A percentile compares a stretch with the other conserved stretches of the same genome.
Evolutionary conservation across 768 basidiomycete genomes (phyloP).

Genomic region (Megacollybia marginata): DNA sequence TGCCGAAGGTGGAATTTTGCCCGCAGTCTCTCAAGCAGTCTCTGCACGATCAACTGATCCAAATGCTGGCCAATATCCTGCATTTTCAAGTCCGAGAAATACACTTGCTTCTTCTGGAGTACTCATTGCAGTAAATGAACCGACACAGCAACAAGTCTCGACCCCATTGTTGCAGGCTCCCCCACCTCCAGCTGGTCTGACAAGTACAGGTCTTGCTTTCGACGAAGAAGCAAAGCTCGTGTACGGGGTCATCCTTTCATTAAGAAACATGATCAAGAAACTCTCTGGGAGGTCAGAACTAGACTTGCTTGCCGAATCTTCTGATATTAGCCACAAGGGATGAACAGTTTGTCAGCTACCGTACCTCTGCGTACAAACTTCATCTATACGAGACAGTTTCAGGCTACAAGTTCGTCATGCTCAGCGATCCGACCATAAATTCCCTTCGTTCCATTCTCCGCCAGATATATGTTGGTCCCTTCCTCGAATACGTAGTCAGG

Average conservation of each 20-base stretch:
- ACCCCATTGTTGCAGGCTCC: conserved; percentile 30
- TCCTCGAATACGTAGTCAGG: conserved; percentile 88
- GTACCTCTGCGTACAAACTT: conserved; percentile 87
- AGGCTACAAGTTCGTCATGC: conserved; percentile 92
- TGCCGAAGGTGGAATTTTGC: conserved; percentile 63
- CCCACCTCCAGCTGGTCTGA: conserved; percentile 20
- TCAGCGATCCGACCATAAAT: conserved; percentile 81
- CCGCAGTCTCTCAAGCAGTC: conserved; percentile 73
- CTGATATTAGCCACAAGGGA: conserved; percentile 44
- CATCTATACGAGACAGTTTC: conserved; percentile 89
- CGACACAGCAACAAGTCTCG: conserved; percentile 21
- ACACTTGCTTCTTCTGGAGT: conserved; percentile 60
- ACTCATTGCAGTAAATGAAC: conserved; percentile 54
- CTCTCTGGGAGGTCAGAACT: conserved; percentile 66
- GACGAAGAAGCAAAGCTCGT: conserved; percentile 98
- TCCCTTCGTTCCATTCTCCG: conserved; percentile 75
- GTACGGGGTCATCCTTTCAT: conserved; percentile 87
- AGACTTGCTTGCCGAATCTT: not conserved
- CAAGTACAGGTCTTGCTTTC: conserved; percentile 68
- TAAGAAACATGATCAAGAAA: conserved; percentile 94
- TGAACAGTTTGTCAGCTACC: conserved; percentile 86
- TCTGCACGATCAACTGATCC: conserved; percentile 25
- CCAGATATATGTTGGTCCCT: conserved; percentile 91
- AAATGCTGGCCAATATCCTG: conserved; percentile 24
- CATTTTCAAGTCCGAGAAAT: conserved; percentile 53